These are phyloP conservation scores for Magnolia kwangsiensis DNA, from an alignment of 164 flowering plant species.

Conservation along the genomic window DNA sequence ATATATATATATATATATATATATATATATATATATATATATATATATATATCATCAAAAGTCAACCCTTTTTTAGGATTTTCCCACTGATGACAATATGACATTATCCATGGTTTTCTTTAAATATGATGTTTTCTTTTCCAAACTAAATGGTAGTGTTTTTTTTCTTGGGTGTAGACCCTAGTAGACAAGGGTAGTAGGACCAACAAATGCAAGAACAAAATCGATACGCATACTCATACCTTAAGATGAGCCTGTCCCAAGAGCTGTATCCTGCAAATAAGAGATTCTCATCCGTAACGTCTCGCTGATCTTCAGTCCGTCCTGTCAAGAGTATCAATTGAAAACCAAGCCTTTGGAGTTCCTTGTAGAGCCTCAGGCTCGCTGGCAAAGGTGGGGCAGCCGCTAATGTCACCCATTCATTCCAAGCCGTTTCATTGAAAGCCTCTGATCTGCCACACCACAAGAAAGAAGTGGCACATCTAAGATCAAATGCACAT, in stretches of 20 bases:
- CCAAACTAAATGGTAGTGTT: too few relatives aligned
- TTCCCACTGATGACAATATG: too few relatives aligned
- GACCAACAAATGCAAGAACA: neutral
- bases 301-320: constrained; percentile 49
- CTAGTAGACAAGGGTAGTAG: neutral
- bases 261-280: constrained; percentile 62
- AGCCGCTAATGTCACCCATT: constrained; percentile 60
- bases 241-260: constrained; percentile 77
- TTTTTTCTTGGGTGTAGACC: too few relatives aligned
- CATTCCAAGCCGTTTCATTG: constrained; percentile 47
- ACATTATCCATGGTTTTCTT: too few relatives aligned
- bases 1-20: too few relatives aligned
- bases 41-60: too few relatives aligned
- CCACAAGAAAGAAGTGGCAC: neutral
- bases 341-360: constrained; percentile 55
- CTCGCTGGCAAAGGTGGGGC: constrained; percentile 82
- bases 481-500: neutral
- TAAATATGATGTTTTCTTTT: too few relatives aligned
- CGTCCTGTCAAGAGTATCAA: constrained; percentile 80
- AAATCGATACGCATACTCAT: neutral
- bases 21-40: too few relatives aligned
- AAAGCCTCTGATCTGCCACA: constrained; percentile 44
- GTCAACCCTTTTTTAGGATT: too few relatives aligned
- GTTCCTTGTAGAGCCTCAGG: constrained; percentile 60
- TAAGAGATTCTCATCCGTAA: constrained; percentile 50